Percentiles rank a stretch among this genome's conserved stretches.
Evolutionary conservation across 495 filamentous ascomycete genomes (phyloP).

Genomic region (Neurospora sublineolata): DNA sequence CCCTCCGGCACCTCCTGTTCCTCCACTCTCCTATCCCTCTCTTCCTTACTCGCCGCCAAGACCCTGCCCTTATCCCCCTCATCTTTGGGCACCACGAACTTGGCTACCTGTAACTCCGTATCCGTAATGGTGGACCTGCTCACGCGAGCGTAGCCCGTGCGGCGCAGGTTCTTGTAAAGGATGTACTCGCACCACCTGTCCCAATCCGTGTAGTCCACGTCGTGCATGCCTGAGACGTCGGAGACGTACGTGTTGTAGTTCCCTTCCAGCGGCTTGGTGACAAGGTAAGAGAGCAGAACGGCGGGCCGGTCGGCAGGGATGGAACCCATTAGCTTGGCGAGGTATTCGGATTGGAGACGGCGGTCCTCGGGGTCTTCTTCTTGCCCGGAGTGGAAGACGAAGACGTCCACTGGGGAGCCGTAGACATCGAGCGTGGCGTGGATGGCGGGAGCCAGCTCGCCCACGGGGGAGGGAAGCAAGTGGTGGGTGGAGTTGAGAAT

Average conservation of each 20-base stretch:
- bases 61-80: conserved; percentile 46
- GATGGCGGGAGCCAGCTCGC: conserved; percentile 92
- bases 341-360: conserved; percentile 74
- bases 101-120: conserved; percentile 94
- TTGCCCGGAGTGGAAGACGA: conserved; percentile 98
- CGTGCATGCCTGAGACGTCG: conserved; percentile 77
- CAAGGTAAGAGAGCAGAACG: conserved; percentile 83
- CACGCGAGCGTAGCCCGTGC: conserved; percentile 82
- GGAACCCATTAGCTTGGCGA: conserved; percentile 78
- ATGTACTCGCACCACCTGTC: conserved; percentile 99
- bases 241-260: conserved; percentile 98
- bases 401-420: conserved; percentile 78
- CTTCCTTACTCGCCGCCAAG: conserved; percentile 16
- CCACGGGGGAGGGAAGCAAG: conserved; percentile 81
- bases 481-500: conserved; percentile 97
- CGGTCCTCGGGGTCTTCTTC: conserved; percentile 96
- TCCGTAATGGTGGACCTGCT: conserved; percentile 88
- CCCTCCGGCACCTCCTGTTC: conserved; percentile 61
- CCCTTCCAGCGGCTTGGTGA: conserved; percentile 78
- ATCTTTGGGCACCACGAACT: conserved; percentile 74
- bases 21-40: conserved; percentile 34
- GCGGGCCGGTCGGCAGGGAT: conserved; percentile 55
- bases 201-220: conserved; percentile 90
- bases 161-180: conserved; percentile 77
- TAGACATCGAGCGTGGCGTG: conserved; percentile 91